phyloP scores from a whole-genome alignment of 768 basidiomycete genomes.

The Phanerochaete sordida region DNA sequence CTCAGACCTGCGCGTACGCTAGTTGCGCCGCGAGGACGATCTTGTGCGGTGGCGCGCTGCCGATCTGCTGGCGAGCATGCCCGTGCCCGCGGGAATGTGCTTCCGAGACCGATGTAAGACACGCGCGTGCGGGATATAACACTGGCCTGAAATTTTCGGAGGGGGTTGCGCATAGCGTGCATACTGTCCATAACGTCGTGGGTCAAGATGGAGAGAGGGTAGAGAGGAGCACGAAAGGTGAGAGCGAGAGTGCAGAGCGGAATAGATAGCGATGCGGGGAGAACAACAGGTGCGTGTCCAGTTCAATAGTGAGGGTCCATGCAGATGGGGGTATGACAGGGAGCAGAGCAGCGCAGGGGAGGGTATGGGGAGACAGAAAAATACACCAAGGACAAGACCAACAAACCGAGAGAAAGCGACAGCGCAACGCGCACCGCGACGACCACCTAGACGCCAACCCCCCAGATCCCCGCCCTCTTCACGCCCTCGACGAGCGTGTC shows the following conservation, averaged over 20 bases:
- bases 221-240: background rate
- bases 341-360: background rate
- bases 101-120: background rate
- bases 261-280: conserved; percentile 4
- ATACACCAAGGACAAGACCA: background rate
- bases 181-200: background rate
- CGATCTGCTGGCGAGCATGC: no score
- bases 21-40: no score
- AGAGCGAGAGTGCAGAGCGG: background rate
- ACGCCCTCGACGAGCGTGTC: conserved; percentile 89
- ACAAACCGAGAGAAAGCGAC: background rate
- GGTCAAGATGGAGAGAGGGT: background rate
- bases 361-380: background rate
- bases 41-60: no score
- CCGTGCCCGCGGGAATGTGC: background rate
- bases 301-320: background rate
- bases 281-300: background rate
- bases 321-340: background rate
- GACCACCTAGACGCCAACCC: conserved; percentile 44
- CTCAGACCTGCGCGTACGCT: no score
- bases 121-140: background rate
- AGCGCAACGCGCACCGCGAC: background rate
- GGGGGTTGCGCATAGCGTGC: background rate
- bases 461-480: conserved; percentile 85
- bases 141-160: background rate